phyloP scores from a whole-genome alignment of 805 yeast species.

The Ogataea glucozyma region DNA sequence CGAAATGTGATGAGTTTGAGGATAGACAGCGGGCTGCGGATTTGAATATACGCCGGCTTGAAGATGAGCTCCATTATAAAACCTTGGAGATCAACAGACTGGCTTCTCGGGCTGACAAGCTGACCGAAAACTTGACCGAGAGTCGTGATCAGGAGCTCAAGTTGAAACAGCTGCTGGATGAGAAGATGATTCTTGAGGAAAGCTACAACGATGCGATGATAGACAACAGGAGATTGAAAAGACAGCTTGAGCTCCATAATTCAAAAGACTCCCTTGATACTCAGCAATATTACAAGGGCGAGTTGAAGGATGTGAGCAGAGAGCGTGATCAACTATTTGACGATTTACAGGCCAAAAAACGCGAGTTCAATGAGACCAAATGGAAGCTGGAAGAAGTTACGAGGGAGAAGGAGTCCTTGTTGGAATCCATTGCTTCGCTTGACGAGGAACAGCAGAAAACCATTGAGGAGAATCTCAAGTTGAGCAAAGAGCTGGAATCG shows the following conservation, averaged over 20 bases:
- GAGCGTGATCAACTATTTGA: conserved; percentile 15
- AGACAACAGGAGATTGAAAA: conserved; percentile 41
- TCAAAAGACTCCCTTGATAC: neutral
- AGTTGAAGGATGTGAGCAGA: conserved; percentile 17
- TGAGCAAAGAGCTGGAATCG: conserved; percentile 24
- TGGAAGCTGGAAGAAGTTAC: conserved; percentile 19
- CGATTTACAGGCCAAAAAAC: conserved; percentile 16
- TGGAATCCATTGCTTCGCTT: conserved; percentile 20
- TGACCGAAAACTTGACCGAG: conserved; percentile 27
- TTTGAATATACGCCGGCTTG: conserved; percentile 9
- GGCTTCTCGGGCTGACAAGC: conserved; percentile 20
- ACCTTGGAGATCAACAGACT: conserved; percentile 40
- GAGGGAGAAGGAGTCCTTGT: conserved; percentile 19
- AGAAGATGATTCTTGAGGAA: conserved; percentile 41
- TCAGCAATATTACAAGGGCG: conserved; percentile 12
- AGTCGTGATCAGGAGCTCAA: conserved; percentile 30
- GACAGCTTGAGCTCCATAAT: conserved; percentile 32
- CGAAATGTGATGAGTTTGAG: conserved; percentile 26
- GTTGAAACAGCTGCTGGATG: conserved; percentile 39
- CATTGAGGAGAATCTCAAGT: conserved; percentile 19
- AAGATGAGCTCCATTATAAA: conserved; percentile 33
- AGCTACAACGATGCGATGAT: conserved; percentile 38
- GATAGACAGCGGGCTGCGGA: conserved; percentile 22
- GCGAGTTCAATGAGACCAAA: conserved; percentile 18
- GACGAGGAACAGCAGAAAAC: conserved; percentile 25